Evolutionary conservation across 2,329 filamentous ascomycete species (phyloP).

Genomic region (Ilyonectria destructans): DNA sequence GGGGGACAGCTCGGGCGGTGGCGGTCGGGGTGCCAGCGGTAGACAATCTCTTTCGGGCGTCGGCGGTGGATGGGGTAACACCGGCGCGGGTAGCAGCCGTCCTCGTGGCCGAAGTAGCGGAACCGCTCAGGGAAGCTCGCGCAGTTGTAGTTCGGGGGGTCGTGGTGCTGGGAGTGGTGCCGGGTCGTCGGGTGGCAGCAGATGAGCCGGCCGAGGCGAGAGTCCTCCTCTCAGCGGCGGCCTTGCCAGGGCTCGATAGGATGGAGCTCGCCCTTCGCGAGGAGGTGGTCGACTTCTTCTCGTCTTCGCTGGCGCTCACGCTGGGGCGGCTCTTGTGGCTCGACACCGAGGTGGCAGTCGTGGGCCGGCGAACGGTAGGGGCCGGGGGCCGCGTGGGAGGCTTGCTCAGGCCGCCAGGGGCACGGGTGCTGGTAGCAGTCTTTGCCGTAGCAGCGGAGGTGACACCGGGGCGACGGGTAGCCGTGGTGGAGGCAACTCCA

Average conservation of each 20-base stretch:
- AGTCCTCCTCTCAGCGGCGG: constrained; percentile 54
- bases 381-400: constrained; percentile 65
- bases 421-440: constrained; percentile 54
- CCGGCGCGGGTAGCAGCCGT: constrained; percentile 57
- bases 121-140: constrained; percentile 50
- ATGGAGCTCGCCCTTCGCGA: constrained; percentile 63
- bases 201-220: constrained; percentile 53
- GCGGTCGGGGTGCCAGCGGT: constrained; percentile 60
- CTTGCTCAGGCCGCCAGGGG: constrained; percentile 62
- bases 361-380: constrained; percentile 53
- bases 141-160: constrained; percentile 56
- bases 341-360: constrained; percentile 56
- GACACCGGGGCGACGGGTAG: constrained; percentile 53
- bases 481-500: constrained; percentile 52
- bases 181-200: constrained; percentile 54
- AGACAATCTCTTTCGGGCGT: constrained; percentile 73
- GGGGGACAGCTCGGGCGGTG: constrained; percentile 57
- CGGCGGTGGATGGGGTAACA: constrained; percentile 59
- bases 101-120: constrained; percentile 53
- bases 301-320: constrained; percentile 67
- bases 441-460: constrained; percentile 50
- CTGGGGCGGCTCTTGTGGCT: constrained; percentile 65
- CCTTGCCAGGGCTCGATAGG: constrained; percentile 57
- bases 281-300: constrained; percentile 62
- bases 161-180: constrained; percentile 51